A percentile compares a stretch with the other conserved stretches of the same genome.
Conservation (phyloP, 73 alveolate species). For the Paramecium octaurelia region DNA sequence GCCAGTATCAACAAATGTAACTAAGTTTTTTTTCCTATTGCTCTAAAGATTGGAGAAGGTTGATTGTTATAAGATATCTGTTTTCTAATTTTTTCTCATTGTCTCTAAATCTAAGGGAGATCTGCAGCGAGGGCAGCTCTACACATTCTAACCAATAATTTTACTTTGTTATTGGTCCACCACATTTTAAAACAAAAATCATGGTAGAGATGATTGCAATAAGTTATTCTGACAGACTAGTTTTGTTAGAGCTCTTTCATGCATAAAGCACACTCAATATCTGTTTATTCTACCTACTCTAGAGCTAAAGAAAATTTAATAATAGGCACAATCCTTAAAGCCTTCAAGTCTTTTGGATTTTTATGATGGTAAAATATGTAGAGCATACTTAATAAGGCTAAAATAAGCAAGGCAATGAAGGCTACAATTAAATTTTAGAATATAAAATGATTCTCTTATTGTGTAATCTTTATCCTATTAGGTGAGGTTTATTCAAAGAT, state of each 20-base stretch:
- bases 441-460: background rate
- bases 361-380: background rate
- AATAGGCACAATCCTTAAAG: background rate
- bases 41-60: background rate
- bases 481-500: background rate
- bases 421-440: background rate
- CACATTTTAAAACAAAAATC: constrained; percentile 14
- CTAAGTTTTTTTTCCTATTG: background rate
- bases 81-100: background rate
- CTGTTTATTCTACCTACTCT: background rate
- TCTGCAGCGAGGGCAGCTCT: constrained; percentile 21
- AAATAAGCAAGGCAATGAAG: background rate
- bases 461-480: background rate
- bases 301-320: background rate
- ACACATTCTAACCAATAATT: background rate
- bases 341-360: background rate
- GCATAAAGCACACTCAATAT: background rate
- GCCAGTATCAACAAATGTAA: background rate
- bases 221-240: background rate
- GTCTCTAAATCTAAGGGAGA: constrained; percentile 5
- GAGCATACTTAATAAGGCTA: background rate
- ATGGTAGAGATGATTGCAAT: constrained; percentile 13
- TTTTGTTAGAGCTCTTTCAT: background rate
- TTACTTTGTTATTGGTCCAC: constrained; percentile 3
- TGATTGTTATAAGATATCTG: background rate